phyloP scores from a whole-genome alignment of 1,284 basidiomycete genomes.

The Meripilus lineatus region DNA sequence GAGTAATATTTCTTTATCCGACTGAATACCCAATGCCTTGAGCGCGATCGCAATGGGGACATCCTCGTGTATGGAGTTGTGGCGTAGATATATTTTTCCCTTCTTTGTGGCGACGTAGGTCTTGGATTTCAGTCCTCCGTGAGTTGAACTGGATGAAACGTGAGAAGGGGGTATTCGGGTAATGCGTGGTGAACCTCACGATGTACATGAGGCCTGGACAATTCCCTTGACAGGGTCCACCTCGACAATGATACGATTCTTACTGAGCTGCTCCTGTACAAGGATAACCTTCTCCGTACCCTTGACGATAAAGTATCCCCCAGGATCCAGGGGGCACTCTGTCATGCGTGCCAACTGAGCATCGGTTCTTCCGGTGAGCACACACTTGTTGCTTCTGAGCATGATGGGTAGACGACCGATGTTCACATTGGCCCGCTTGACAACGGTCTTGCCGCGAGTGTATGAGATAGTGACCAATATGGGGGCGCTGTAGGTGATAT shows the following conservation, averaged over 20 bases:
- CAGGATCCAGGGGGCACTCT: constrained; percentile 97
- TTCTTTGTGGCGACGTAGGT: constrained; percentile 97
- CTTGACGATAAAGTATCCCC: constrained; percentile 98
- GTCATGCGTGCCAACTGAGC: constrained; percentile 87
- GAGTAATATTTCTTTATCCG: constrained; percentile 97
- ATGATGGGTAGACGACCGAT: constrained; percentile 97
- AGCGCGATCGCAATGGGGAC: constrained; percentile 96
- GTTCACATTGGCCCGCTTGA: constrained; percentile 79
- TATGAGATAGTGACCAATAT: constrained; percentile 97
- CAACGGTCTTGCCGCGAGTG: constrained; percentile 87
- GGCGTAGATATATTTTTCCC: constrained; percentile 91
- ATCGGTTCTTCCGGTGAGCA: constrained; percentile 76
- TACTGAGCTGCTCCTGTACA: constrained; percentile 98
- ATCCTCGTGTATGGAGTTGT: constrained; percentile 97
- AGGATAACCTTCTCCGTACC: constrained; percentile 99
- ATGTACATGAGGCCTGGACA: constrained; percentile 96
- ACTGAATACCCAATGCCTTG: constrained; percentile 94
- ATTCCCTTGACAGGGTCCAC: constrained; percentile 87
- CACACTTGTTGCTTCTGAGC: constrained; percentile 93
- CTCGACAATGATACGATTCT: constrained; percentile 99
- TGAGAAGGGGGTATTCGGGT: background rate
- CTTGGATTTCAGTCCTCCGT: constrained; percentile 97
- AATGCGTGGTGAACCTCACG: constrained; percentile 45
- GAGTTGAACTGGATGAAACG: constrained; percentile 70
- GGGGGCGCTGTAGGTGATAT: constrained; percentile 93